These are phyloP conservation scores for Aechmea fasciata DNA, from an alignment of 176 grass and related monocot species.

Conservation along the genomic window DNA sequence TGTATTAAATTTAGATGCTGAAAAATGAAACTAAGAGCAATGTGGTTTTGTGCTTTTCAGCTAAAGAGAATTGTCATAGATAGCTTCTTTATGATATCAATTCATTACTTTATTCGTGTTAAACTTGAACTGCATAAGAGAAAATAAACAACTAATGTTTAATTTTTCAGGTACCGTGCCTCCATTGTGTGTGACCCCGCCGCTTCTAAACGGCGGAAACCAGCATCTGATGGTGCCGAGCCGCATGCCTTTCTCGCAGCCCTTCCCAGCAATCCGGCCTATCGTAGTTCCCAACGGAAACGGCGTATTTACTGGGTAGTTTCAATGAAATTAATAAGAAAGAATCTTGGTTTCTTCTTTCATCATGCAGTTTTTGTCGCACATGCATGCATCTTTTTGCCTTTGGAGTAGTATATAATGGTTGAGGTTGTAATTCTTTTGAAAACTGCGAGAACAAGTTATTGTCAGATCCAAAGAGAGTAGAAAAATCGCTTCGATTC, in stretches of 20 bases:
- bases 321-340: slow-evolving; percentile 35
- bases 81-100: too few species aligned
- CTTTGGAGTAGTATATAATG: too few species aligned
- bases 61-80: too few species aligned
- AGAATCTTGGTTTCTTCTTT: slow-evolving; percentile 31
- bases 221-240: slow-evolving; percentile 36
- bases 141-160: not conserved
- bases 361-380: not conserved
- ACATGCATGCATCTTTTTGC: too few species aligned
- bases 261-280: slow-evolving; percentile 35
- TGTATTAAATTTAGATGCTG: not conserved
- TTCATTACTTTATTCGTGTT: not conserved
- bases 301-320: slow-evolving; percentile 36
- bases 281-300: slow-evolving; percentile 43
- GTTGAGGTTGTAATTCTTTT: not conserved
- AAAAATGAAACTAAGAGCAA: not conserved
- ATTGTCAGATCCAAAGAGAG: not conserved
- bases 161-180: slow-evolving; percentile 23
- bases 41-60: too few species aligned
- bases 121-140: not conserved
- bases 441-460: not conserved
- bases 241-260: slow-evolving; percentile 39
- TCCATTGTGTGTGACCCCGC: slow-evolving; percentile 26
- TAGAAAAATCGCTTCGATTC: not conserved
- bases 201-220: slow-evolving; percentile 40